Conservation (phyloP, 495 filamentous ascomycete species). For the Penicillium canescens region DNA sequence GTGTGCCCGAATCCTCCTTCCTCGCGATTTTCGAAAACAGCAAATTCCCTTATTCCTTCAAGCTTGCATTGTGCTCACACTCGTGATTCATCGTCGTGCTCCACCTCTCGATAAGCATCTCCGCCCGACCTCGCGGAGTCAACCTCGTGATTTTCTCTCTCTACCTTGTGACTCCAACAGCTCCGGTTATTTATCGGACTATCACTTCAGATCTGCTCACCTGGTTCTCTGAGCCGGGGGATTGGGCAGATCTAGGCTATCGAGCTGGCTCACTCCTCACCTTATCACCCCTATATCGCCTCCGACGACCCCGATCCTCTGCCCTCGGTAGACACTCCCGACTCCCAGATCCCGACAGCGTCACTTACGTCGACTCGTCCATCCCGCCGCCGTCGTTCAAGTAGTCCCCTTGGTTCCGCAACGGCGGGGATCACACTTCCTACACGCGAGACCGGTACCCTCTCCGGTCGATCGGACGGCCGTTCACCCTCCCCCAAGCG, state of each 20-base stretch:
- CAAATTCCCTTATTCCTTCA: too few species aligned
- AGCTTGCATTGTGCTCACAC: too few species aligned
- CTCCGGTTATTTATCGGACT: conserved; percentile 10
- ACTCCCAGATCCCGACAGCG: conserved; percentile 4
- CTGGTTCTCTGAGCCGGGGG: conserved; percentile 54
- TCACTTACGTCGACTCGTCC: conserved; percentile 3
- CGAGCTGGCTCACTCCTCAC: conserved; percentile 62
- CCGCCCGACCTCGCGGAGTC: too few species aligned
- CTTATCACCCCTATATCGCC: conserved; percentile 53
- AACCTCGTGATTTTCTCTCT: too few species aligned
- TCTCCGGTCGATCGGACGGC: conserved; percentile 33
- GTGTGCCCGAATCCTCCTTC: too few species aligned
- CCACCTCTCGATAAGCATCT: too few species aligned
- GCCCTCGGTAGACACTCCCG: conserved; percentile 18
- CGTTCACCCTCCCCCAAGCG: conserved; percentile 56
- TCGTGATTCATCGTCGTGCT: too few species aligned
- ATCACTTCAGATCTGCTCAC: conserved; percentile 44
- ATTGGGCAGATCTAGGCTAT: conserved; percentile 49
- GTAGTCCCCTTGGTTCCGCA: conserved; percentile 20
- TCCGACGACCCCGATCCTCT: conserved; percentile 58
- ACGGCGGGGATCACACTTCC: conserved; percentile 20
- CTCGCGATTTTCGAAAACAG: too few species aligned
- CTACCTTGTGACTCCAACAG: conserved; percentile 4
- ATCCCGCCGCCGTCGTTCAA: conserved; percentile 34
- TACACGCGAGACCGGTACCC: conserved; percentile 30